Base-by-base conservation (phyloP, 192 early-diverging fungal genomes). In the Chytriomyces sp. region DNA sequence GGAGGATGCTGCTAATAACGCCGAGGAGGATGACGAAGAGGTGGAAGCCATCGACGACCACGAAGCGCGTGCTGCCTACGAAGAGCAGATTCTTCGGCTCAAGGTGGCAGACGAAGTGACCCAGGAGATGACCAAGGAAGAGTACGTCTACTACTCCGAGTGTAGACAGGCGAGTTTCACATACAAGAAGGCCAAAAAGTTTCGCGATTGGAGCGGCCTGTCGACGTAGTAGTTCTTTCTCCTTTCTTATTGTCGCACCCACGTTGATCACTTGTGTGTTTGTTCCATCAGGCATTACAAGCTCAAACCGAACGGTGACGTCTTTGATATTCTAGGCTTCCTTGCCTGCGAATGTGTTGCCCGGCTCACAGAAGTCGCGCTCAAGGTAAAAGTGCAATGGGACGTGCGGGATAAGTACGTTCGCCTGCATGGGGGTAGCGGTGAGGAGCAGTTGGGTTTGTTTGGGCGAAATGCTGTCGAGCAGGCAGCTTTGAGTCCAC, bases 131-230 rank as follows among this genome's bases (percentile, higher is more conserved):
- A 93, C 94, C 26, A 90, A 96, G 69, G 95, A 96, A n/a, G 94
- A 99, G 80, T 99, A 99, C 77, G 94, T 98, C 28, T 93, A 96
- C 82, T 99, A 96, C 72, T 95, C 96, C 5, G 95, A 98, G 78
- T 97, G 95, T 78, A 86, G 96, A n/a, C 95, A 97, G 80, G 96
- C 98, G 6, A 94, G 92, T 7, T 99, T 99, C 61, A 96, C 94
- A 3, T 98, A 92, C 81, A 93, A 96, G 58, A 96, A 96, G 75
- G 82, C 83, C 41, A 96, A 96, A 76, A 82, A 92, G 59, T 99
- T 99, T 75, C 84, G 93, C 36, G 95, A 98, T 66, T 99, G 96
- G 96, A 92, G 92, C 41, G 88, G 92, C 54, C 88, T 3, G 80
- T 87, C 5, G 82, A 76, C 64, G 77, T 52, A 5, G 5, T 71